Conservation (phyloP, 140 eudicot genomes). For the Senecio squalidus region DNA sequence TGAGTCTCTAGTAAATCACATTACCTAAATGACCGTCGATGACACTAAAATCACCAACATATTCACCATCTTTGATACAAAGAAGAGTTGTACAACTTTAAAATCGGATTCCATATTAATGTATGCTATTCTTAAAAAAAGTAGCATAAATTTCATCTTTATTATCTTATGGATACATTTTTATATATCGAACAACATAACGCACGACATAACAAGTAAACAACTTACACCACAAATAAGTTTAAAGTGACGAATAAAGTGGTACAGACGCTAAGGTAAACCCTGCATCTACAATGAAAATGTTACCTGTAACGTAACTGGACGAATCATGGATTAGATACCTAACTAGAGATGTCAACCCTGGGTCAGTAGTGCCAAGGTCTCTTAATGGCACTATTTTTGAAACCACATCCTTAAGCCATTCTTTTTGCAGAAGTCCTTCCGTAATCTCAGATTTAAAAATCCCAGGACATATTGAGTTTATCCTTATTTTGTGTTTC, state of each 20-base stretch:
- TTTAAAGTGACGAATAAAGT: constrained; percentile 24
- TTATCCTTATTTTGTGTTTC: constrained; percentile 30
- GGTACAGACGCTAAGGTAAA: constrained; percentile 2
- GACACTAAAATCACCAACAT: too few species aligned
- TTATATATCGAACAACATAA: too few species aligned
- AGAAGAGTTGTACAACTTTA: neutral
- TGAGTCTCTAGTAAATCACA: too few species aligned
- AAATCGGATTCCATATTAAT: neutral
- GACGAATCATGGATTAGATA: constrained; percentile 29
- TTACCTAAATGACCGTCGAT: too few species aligned
- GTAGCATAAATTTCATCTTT: too few species aligned
- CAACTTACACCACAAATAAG: too few species aligned
- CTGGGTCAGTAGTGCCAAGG: constrained; percentile 21
- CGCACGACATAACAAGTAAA: too few species aligned
- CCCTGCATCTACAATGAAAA: too few species aligned
- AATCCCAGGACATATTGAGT: constrained; percentile 33
- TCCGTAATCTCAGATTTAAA: too few species aligned
- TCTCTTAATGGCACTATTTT: constrained; percentile 12
- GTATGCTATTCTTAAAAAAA: too few species aligned
- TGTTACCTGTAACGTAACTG: constrained; percentile 21
- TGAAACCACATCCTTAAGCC: constrained; percentile 15
- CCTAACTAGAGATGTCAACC: constrained; percentile 28
- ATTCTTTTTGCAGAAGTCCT: too few species aligned
- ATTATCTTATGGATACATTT: too few species aligned
- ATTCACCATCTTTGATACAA: neutral